Evolutionary conservation across 1,139 yeast species (phyloP), one percentile per base, ranked within the genome.

Genomic region (Saccharomyces pastorianus): DNA sequence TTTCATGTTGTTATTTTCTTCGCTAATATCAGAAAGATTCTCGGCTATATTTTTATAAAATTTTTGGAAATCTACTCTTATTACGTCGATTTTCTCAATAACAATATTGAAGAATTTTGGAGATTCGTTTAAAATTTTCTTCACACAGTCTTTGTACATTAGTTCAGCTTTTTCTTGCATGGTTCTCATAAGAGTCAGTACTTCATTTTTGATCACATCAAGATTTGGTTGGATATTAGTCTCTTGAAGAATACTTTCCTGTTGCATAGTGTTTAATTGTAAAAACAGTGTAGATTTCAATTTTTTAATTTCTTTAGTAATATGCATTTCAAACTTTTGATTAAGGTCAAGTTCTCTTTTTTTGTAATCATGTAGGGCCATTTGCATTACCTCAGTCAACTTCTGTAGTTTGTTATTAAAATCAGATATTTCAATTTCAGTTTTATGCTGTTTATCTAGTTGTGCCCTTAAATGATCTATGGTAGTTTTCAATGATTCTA

Each of bases 1-100:
- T 51, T 66, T 71, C 47, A 73, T 61, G 46, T 68, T 67, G 52
- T 70, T 71, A 54, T 71, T 65, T 28, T 68, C 71, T 46, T 67
- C 69, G 46, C 68, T 65, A 4, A 68, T 62, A 53, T 65, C 64
- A 25, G 64, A 64, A 44, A 70, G 54, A 31, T 60, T 63, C 38
- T 62, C 62, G 2, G 63, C 58, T 31, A 70, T 50, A 11, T 59
- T 53, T 17, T 55, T 55, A 34, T 63, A 59, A 51, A 64, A 62
- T 9, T 56, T 46, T 17, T 53, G 55, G 6, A 58, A 57, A 46
- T 58, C 46, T 1, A 38, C 41, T 9, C 56, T 56, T 9, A 61
- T 57, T 31, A 54, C 54, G 4, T 38, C 28, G 6, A 63, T 53
- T 27, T 59, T 58, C 17, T 53, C 56, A n/a, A 56, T 49, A 2